These are phyloP conservation scores for Albugo candida DNA, from an alignment of 352 stramenopile genomes.

Conservation along the genomic window DNA sequence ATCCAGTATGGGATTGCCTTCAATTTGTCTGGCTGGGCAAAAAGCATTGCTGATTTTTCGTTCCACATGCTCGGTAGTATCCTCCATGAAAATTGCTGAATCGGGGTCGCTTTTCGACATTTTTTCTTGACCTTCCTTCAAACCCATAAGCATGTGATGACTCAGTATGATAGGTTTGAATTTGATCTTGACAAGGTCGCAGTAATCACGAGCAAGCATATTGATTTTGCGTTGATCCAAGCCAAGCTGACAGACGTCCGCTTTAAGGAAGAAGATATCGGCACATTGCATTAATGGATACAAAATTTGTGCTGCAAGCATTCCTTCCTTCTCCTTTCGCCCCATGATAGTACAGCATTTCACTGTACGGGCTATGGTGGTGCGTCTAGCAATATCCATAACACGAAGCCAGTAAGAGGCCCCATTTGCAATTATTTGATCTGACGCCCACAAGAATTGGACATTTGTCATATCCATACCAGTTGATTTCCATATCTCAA, in stretches of 20 bases:
- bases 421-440: constrained; percentile 85
- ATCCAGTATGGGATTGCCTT: constrained; percentile 91
- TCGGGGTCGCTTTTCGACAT: constrained; percentile 99
- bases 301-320: constrained; percentile 90
- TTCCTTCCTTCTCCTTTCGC: constrained; percentile 73
- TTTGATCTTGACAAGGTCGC: constrained; percentile 86
- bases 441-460: constrained; percentile 96
- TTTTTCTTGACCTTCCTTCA: constrained; percentile 98
- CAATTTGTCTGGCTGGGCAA: constrained; percentile 79
- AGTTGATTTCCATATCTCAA: constrained; percentile 98
- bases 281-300: constrained; percentile 98
- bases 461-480: constrained; percentile 99
- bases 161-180: constrained; percentile 93
- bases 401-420: constrained; percentile 86
- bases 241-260: constrained; percentile 98
- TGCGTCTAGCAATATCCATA: constrained; percentile 86
- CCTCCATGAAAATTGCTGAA: constrained; percentile 98
- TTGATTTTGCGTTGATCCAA: constrained; percentile 98
- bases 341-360: constrained; percentile 99
- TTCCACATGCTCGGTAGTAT: constrained; percentile 85
- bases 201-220: constrained; percentile 98
- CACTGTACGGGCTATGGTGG: constrained; percentile 86
- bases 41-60: constrained; percentile 98
- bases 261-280: constrained; percentile 98
- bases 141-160: constrained; percentile 98